Conservation (phyloP, 805 yeast genomes). For the Starmerella tilneyi region DNA sequence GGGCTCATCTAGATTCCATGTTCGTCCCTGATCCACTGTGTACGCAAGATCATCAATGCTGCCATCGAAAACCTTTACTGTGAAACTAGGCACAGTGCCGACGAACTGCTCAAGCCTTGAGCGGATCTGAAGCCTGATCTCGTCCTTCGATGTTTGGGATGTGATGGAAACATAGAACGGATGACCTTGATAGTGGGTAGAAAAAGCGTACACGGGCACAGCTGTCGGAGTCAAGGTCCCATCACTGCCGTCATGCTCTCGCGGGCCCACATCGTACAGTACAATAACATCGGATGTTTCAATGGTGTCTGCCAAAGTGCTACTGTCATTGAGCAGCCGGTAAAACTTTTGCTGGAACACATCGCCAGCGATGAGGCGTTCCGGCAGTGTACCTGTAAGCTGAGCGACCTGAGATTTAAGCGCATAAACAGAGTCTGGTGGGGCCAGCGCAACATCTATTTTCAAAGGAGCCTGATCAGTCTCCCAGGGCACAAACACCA, state of each 20-base stretch:
- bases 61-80: constrained; percentile 7
- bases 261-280: constrained; percentile 43
- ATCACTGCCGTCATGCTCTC: neutral
- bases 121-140: neutral
- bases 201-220: neutral
- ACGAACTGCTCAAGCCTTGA: neutral
- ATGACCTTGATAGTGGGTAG: neutral
- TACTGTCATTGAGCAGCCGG: constrained; percentile 56
- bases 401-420: constrained; percentile 51
- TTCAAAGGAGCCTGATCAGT: constrained; percentile 36
- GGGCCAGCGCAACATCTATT: constrained; percentile 63
- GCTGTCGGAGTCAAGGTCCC: neutral
- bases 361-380: constrained; percentile 43
- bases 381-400: constrained; percentile 32
- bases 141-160: neutral
- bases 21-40: constrained; percentile 1
- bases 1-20: constrained; percentile 1
- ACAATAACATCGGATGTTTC: constrained; percentile 51
- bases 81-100: neutral
- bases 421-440: constrained; percentile 53
- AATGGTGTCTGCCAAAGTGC: constrained; percentile 51
- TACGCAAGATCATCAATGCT: constrained; percentile 8
- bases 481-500: constrained; percentile 51
- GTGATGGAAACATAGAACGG: neutral
- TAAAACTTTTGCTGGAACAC: constrained; percentile 60